These are phyloP conservation scores for Solanum piurae DNA, from an alignment of 257 asterid species.

Conservation along the genomic window DNA sequence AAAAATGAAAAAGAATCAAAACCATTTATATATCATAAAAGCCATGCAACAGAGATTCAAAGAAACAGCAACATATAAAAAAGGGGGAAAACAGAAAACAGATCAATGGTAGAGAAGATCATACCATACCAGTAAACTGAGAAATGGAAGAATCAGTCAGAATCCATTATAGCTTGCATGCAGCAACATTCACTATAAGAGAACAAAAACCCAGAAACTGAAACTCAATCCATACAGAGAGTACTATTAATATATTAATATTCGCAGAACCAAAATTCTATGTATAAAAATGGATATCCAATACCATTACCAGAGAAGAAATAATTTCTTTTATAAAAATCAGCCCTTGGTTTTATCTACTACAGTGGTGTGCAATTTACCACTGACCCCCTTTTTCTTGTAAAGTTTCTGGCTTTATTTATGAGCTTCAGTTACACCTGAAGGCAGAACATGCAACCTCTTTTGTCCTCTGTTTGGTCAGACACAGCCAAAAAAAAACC, in stretches of 20 bases:
- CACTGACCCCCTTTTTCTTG: neutral
- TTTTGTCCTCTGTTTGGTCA: slow-evolving; percentile 1
- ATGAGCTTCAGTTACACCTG: neutral
- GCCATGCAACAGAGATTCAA: neutral
- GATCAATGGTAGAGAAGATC: neutral
- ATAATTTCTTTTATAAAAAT: too few relatives aligned
- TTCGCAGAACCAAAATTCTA: neutral
- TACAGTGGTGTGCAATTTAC: neutral
- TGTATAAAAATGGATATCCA: neutral
- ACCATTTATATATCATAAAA: neutral
- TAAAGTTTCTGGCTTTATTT: neutral
- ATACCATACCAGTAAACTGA: neutral
- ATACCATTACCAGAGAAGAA: neutral
- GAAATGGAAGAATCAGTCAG: neutral
- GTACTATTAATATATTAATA: neutral
- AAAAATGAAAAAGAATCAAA: neutral
- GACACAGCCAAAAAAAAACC: neutral
- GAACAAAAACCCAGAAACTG: neutral
- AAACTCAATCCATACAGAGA: neutral
- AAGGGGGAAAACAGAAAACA: neutral
- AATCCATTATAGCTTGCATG: neutral
- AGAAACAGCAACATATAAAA: neutral
- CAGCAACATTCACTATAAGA: neutral
- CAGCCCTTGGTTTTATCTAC: neutral
- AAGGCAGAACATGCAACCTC: neutral